Evolutionary conservation across 225 moss, liverwort and hornwort species (phyloP), one percentile per base, ranked within the genome.

Genomic region (Climacium dendroides): DNA sequence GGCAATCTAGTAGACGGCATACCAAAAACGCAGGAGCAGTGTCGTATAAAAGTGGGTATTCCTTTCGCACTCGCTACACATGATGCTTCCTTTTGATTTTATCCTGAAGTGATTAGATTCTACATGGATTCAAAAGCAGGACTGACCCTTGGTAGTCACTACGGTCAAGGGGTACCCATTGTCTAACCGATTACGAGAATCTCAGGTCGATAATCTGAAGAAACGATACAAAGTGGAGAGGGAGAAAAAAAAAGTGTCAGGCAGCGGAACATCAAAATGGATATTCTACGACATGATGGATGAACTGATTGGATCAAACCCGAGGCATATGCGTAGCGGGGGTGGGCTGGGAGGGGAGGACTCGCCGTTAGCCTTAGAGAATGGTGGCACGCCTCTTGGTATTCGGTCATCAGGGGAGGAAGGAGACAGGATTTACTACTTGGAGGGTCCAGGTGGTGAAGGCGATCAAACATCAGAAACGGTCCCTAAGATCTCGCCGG

Each of bases 211-310:
- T 62, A 94, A 94, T 62, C 69, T 94, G 86, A 94, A 94, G 89
- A 94, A 94, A 83, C 92, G 94, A 9, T 94, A 92, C 80, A 94
- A 94, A 84, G 94, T 94, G 60, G 94, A 94, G 83, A 91, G 92
- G 82, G 94, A 94, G 83, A 94, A 94, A 39, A 91, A 92, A 41
- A 85, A 83, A 15, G 91, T 94, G n/a, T 92, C 94, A 2, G 94
- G 89, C 66, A 88, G 83, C 13, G 91, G 87, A 55, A 87, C 91
- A 7, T 94, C 94, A 3, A 94, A 94, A 83, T 94, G 93, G 93
- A 86, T 90, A 50, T 94, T 94, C 53, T 94, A 89, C 63, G 93
- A 94, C 70, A 94, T 91, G 91, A 94, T 94, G 94, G 94, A 94
- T 87, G 94, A 94, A 43, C 83, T 94, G 81, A 94, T 94, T 52